Base-by-base conservation (phyloP, 345 rosid genomes). In the Kernera saxatilis region DNA sequence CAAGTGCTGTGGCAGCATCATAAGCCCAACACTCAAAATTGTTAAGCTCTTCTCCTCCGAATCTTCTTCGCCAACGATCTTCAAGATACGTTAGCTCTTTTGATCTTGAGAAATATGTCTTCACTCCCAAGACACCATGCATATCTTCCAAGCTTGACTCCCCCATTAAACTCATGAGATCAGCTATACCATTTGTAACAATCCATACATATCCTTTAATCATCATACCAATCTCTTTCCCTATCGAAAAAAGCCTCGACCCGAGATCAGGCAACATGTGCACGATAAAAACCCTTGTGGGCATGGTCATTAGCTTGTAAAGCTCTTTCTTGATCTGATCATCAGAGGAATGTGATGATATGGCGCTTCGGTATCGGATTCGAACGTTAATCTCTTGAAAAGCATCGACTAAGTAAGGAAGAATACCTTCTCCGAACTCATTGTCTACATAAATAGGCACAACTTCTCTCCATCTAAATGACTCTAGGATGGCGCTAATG, bases 201-300 rank as follows among this genome's bases (percentile, higher is more conserved):
- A 90, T 77, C 93, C 96, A 90, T 17, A 52, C 87, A 53, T 82
- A 87, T 5, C 96, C 91, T 18, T 68, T 36, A 0, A 14, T 39
- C 82, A 87, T 84, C 92, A 89, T 90, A 33, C 84, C 85, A 6
- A 46, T 58, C 71, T 82, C 78, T 33, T 74, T 68, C 0, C 83
- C 91, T 56, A 53, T 78, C 0, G 78, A 13, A 5, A 87, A 86
- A 17, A 87, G 19, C n/a, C 82, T 70, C 21, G 84, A 35, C 0
- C 79, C 96, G 0, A 83, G 70, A 69, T 21, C 27, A 0, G 75
- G 70, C 26, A 57, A 6, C 89, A 86, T 81, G 62, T 90, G 89
- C 22, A 86, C 84, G 4, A 87, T 7, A 33, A 87, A 86, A 26
- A 87, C 87, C 27, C 91, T 79, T 4, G 87, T 73, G 25, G 83